Conservation (phyloP, 345 rosid species). For the Populus davidiana region DNA sequence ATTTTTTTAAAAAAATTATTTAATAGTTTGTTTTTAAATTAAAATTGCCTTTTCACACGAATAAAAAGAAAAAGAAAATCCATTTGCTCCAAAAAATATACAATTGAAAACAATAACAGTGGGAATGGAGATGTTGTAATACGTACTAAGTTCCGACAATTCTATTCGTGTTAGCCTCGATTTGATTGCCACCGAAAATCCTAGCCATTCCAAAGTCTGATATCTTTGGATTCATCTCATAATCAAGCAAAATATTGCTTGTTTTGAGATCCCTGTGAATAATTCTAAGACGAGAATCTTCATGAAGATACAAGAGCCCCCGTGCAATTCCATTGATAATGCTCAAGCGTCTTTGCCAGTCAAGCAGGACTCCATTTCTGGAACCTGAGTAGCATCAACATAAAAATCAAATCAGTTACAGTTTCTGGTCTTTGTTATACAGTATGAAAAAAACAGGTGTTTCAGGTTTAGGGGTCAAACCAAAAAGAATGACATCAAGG, state of each 20-base stretch:
- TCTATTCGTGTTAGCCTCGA: constrained; percentile 26
- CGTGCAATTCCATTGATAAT: constrained; percentile 39
- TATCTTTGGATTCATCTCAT: constrained; percentile 32
- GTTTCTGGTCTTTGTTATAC: no score
- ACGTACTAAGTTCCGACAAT: constrained; percentile 40
- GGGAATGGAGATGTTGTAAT: neutral
- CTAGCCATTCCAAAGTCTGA: constrained; percentile 39
- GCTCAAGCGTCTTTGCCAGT: constrained; percentile 32
- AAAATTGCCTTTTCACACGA: no score
- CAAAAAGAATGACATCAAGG: constrained; percentile 19
- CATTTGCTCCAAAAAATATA: no score
- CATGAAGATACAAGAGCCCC: constrained; percentile 41
- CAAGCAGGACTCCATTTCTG: neutral
- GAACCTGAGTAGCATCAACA: constrained; percentile 1
- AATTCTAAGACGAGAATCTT: constrained; percentile 38
- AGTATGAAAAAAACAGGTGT: no score
- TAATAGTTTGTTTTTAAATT: no score
- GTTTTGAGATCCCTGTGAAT: constrained; percentile 36
- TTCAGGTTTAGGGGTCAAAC: neutral
- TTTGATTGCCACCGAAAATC: constrained; percentile 35
- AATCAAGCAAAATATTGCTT: constrained; percentile 20
- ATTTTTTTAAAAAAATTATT: no score
- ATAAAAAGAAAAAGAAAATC: no score
- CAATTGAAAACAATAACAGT: no score
- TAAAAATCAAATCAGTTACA: no score